phyloP scores from a whole-genome alignment of 177 flowering plant genomes.

The Vitis hybrid region DNA sequence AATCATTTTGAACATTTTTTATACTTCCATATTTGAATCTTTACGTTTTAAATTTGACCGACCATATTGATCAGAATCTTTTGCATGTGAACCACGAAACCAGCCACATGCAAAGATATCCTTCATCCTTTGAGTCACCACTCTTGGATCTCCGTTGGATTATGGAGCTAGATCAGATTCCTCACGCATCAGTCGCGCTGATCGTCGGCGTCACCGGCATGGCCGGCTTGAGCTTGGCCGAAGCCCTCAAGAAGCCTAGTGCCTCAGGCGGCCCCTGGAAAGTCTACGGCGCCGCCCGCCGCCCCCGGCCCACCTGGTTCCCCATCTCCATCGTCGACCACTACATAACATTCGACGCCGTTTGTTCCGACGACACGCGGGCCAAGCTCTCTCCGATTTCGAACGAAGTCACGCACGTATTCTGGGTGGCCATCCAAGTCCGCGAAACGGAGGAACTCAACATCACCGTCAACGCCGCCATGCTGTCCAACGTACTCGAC shows the following conservation, averaged over 20 bases:
- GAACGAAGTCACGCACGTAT: constrained; percentile 21
- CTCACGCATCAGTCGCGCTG: constrained; percentile 3
- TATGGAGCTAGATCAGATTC: background rate
- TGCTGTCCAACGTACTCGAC: constrained; percentile 13
- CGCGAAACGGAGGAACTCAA: constrained; percentile 4
- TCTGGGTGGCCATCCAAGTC: constrained; percentile 18
- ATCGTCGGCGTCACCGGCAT: constrained; percentile 29
- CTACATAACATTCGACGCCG: constrained; percentile 17
- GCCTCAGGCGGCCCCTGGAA: constrained; percentile 17
- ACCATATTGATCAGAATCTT: no score
- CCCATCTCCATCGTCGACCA: constrained; percentile 14
- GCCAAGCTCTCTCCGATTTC: constrained; percentile 10
- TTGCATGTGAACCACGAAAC: no score
- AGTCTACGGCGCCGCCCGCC: constrained; percentile 22
- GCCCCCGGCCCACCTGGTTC: constrained; percentile 18
- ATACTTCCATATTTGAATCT: no score
- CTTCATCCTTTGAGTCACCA: no score
- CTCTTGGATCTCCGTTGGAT: no score
- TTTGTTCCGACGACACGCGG: background rate
- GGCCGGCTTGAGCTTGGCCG: constrained; percentile 22
- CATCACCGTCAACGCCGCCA: constrained; percentile 2
- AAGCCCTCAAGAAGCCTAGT: constrained; percentile 12
- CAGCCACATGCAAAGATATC: no score
- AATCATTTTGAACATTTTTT: no score
- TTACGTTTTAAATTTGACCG: no score